These are phyloP conservation scores for Alternaria dauci DNA, from an alignment of 2,329 filamentous ascomycete genomes.

Conservation along the genomic window DNA sequence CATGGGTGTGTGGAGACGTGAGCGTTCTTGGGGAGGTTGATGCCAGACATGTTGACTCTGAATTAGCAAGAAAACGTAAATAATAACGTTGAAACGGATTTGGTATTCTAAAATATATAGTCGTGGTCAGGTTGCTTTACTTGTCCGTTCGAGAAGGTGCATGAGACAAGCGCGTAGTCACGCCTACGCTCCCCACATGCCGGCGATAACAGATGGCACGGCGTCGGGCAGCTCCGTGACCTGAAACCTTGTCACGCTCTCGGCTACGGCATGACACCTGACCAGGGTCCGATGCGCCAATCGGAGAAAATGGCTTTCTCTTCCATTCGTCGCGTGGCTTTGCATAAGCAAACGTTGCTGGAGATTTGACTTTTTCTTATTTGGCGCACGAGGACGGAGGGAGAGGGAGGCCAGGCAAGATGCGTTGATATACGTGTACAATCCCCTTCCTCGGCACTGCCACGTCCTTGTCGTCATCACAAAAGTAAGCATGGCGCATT, in stretches of 20 bases:
- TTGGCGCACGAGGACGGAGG: slow-evolving; percentile 2
- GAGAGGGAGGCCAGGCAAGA: not conserved
- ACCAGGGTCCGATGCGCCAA: slow-evolving; percentile 14
- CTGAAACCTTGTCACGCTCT: slow-evolving; percentile 5
- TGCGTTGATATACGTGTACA: slow-evolving; percentile 1
- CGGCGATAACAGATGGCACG: slow-evolving; percentile 18
- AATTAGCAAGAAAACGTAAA: not conserved
- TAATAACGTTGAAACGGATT: not conserved
- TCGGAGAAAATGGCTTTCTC: slow-evolving; percentile 11
- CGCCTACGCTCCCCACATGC: slow-evolving; percentile 3
- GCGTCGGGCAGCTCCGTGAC: slow-evolving; percentile 20
- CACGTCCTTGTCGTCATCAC: not conserved
- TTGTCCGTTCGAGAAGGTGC: slow-evolving; percentile 16
- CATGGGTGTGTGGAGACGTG: slow-evolving; percentile 89
- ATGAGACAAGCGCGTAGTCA: slow-evolving; percentile 16
- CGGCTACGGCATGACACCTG: slow-evolving; percentile 1
- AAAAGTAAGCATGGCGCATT: not conserved
- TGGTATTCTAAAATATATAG: slow-evolving; percentile 2
- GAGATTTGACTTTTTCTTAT: slow-evolving; percentile 8
- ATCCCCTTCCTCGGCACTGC: not conserved
- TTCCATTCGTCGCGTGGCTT: slow-evolving; percentile 1
- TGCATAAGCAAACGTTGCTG: slow-evolving; percentile 3
- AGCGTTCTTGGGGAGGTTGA: slow-evolving; percentile 61
- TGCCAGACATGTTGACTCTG: slow-evolving; percentile 35
- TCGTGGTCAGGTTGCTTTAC: not conserved